A percentile compares a stretch with the other conserved stretches of the same genome.
Evolutionary conservation across 140 eudicot genomes (phyloP).

Genomic region (Oenanthe javanica): DNA sequence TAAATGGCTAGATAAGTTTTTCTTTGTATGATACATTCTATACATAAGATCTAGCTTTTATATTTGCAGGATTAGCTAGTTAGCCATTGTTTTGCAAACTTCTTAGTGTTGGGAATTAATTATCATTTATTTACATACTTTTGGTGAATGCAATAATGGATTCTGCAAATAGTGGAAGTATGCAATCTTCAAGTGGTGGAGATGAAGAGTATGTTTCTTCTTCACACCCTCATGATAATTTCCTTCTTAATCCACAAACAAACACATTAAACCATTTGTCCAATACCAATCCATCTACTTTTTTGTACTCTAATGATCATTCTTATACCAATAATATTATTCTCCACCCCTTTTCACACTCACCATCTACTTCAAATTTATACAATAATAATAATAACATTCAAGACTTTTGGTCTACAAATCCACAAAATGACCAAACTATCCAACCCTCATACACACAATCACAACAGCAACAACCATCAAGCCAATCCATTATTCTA

Average conservation of each 20-base stretch:
- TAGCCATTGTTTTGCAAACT: neutral
- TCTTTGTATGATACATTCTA: neutral
- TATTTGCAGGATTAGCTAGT: neutral
- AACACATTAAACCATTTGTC: conserved; percentile 26
- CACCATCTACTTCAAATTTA: conserved; percentile 26
- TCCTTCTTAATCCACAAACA: conserved; percentile 21
- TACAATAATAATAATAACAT: conserved; percentile 11
- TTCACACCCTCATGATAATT: neutral
- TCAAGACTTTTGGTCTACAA: conserved; percentile 42
- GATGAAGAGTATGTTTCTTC: conserved; percentile 50
- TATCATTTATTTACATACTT: neutral
- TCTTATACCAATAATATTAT: conserved; percentile 20
- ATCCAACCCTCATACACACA: neutral
- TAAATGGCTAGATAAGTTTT: neutral
- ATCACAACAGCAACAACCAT: conserved; percentile 3
- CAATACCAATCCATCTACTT: conserved; percentile 23
- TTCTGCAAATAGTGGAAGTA: conserved; percentile 53
- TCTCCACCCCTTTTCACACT: conserved; percentile 21
- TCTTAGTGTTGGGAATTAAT: neutral
- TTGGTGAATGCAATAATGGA: conserved; percentile 21
- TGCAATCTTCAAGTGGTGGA: conserved; percentile 57
- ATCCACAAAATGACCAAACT: conserved; percentile 14
- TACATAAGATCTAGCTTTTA: neutral
- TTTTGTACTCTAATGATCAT: conserved; percentile 20
- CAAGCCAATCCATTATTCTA: conserved; percentile 4